phyloP scores from a whole-genome alignment of 148 eudicot species.

The Fallopia convolvulus region DNA sequence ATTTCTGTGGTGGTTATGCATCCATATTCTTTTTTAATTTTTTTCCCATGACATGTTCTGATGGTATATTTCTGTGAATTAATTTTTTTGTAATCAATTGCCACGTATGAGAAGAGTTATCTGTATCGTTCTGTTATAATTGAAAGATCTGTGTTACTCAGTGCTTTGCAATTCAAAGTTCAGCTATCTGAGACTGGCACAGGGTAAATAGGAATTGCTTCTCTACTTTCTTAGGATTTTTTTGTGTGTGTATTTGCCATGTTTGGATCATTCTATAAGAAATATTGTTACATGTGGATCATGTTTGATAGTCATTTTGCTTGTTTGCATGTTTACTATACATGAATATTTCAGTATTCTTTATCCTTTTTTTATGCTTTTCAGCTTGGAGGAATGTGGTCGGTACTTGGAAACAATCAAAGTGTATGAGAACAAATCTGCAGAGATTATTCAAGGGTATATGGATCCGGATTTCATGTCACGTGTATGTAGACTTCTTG shows the following conservation, averaged over 20 bases:
- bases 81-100: not conserved
- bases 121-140: not conserved
- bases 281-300: not conserved
- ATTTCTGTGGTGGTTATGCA: not conserved
- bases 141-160: not conserved
- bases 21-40: too few relatives aligned
- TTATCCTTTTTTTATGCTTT: conserved; percentile 6
- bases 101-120: too few relatives aligned
- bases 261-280: not conserved
- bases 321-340: not conserved
- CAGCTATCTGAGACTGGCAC: too few relatives aligned
- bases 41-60: not conserved
- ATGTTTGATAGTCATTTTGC: not conserved
- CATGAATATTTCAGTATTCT: not conserved
- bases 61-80: not conserved
- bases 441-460: conserved; percentile 93
- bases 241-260: not conserved
- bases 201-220: not conserved
- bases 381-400: conserved; percentile 96
- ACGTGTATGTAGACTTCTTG: conserved; percentile 39
- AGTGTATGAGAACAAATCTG: conserved; percentile 89
- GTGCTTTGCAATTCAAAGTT: not conserved
- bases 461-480: conserved; percentile 81
- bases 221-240: not conserved
- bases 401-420: conserved; percentile 89